Percentiles rank a stretch among this genome's conserved stretches.
These are phyloP conservation scores for Nicotiana undulata DNA, from an alignment of 257 asterid genomes.

Conservation along the genomic window DNA sequence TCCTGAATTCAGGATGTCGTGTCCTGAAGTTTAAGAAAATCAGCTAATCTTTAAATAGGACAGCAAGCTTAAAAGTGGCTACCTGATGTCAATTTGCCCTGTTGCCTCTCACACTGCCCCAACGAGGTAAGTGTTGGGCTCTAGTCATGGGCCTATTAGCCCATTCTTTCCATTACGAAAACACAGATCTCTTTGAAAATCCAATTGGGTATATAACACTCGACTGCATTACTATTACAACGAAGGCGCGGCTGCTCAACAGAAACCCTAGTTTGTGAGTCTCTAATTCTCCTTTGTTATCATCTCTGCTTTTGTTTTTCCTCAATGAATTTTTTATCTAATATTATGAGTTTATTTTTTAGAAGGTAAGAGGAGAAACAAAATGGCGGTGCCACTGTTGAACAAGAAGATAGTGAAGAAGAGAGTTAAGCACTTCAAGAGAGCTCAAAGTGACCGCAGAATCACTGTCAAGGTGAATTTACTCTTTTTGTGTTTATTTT, in stretches of 20 bases:
- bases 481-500: neutral
- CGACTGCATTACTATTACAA: neutral
- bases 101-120: no score
- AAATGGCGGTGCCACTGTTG: neutral
- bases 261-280: neutral
- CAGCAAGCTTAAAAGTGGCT: no score
- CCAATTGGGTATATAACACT: neutral
- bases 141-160: no score
- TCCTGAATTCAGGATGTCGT: no score
- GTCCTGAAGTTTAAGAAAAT: no score
- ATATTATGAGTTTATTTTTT: neutral
- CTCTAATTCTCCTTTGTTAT: neutral
- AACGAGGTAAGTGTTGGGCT: no score
- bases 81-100: no score
- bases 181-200: no score
- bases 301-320: no score
- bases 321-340: neutral
- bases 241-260: neutral
- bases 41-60: no score
- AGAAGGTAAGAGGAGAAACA: neutral
- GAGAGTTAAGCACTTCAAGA: neutral
- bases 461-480: neutral
- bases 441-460: constrained; percentile 4
- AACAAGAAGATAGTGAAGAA: constrained; percentile 1
- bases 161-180: no score